phyloP scores from a whole-genome alignment of 805 yeast species.

The Suhomyces vadensis region DNA sequence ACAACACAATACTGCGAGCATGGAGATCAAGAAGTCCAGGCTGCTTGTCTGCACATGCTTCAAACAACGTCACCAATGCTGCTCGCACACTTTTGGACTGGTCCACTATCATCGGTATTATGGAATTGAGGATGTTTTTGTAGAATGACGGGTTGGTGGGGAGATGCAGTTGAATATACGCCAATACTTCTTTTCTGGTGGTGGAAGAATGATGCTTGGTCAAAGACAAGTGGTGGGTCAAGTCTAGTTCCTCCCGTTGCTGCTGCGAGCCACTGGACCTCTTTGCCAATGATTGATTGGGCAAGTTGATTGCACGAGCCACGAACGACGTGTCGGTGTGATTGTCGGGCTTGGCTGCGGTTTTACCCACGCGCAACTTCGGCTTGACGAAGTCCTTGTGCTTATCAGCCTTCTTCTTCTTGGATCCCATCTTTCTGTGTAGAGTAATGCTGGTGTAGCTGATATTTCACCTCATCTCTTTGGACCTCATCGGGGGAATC shows the following conservation, averaged over 20 bases:
- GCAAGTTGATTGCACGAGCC: conserved; percentile 58
- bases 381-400: conserved; percentile 73
- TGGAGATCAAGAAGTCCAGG: conserved; percentile 61
- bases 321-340: conserved; percentile 84
- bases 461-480: too few relatives aligned
- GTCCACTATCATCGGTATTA: conserved; percentile 67
- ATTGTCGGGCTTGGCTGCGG: conserved; percentile 67
- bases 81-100: conserved; percentile 64
- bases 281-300: conserved; percentile 41
- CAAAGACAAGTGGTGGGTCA: conserved; percentile 63
- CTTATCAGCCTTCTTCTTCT: conserved; percentile 61
- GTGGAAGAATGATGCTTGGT: conserved; percentile 70
- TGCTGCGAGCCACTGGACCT: conserved; percentile 14
- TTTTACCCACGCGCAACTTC: conserved; percentile 87
- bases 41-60: conserved; percentile 49
- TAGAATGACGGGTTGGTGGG: conserved; percentile 54
- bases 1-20: conserved; percentile 61
- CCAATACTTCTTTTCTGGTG: conserved; percentile 72
- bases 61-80: conserved; percentile 49
- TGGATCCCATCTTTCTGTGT: conserved; percentile 30
- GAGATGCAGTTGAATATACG: conserved; percentile 50
- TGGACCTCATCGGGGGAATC: too few relatives aligned
- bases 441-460: not conserved
- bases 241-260: conserved; percentile 42
- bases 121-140: conserved; percentile 57